phyloP scores from a whole-genome alignment of 179 eudicot species.

The Silene coronaria region DNA sequence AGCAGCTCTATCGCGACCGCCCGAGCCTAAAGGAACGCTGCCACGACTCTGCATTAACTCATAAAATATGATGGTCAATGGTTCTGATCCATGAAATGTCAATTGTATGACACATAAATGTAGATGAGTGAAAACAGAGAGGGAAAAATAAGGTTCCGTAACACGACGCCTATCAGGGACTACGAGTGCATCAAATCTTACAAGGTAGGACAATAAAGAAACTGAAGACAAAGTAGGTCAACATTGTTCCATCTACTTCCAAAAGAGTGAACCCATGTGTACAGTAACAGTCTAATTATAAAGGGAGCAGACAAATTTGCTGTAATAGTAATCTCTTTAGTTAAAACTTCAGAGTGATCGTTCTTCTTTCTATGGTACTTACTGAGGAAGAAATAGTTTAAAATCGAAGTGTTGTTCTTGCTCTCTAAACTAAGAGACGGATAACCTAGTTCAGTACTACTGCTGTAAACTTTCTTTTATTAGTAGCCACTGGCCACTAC shows the following conservation, averaged over 20 bases:
- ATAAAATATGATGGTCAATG: conserved; percentile 9
- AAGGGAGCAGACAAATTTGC: neutral
- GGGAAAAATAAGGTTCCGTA: too few relatives aligned
- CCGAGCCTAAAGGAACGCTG: conserved; percentile 56
- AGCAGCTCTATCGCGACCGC: conserved; percentile 90
- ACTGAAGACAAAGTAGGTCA: neutral
- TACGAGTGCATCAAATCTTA: neutral
- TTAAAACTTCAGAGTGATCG: neutral
- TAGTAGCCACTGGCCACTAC: neutral
- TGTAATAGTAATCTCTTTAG: neutral
- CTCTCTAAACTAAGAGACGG: neutral
- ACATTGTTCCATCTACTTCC: neutral
- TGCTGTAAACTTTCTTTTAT: neutral
- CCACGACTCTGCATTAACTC: conserved; percentile 57
- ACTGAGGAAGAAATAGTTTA: neutral
- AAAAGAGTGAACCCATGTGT: neutral
- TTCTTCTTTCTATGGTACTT: neutral
- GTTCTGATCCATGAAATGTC: neutral
- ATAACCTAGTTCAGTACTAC: neutral
- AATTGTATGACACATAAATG: neutral
- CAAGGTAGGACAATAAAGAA: neutral
- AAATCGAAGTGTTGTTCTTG: neutral
- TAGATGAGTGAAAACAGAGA: neutral
- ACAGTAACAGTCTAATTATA: neutral
- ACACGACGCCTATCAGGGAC: too few relatives aligned